Conservation (phyloP, 768 basidiomycete species). For the Mrakia blollopis region DNA sequence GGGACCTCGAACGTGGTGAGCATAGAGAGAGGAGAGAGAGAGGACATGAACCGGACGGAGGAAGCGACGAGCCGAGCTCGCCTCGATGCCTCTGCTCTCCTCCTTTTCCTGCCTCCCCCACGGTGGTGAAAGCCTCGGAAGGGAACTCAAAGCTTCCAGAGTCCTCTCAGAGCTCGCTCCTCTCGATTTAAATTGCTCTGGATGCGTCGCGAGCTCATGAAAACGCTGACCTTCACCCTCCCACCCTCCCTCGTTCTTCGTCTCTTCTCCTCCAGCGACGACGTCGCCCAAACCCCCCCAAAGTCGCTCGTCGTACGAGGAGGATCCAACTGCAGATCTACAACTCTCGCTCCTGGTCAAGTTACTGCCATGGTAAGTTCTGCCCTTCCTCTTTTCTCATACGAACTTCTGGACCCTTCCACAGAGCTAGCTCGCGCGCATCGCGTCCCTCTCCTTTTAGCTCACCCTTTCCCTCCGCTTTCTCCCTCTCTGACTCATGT, state of each 20-base stretch:
- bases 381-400: background rate
- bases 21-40: background rate
- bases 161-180: too few relatives aligned
- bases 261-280: background rate
- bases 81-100: background rate
- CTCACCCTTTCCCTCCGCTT: background rate
- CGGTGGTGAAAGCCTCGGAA: too few relatives aligned
- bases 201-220: too few relatives aligned
- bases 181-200: too few relatives aligned
- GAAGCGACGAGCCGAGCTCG: background rate
- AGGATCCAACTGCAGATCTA: conserved; percentile 25
- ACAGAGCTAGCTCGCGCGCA: background rate
- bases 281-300: conserved; percentile 9
- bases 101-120: background rate
- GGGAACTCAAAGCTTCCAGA: too few relatives aligned
- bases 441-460: background rate
- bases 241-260: background rate
- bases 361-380: conserved; percentile 20
- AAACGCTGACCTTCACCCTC: too few relatives aligned
- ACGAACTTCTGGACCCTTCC: background rate
- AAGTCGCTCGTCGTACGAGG: background rate
- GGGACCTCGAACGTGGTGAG: background rate
- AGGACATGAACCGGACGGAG: background rate
- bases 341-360: conserved; percentile 28
- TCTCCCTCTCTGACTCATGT: background rate